Base-by-base conservation (phyloP, 441 rosid genomes). In the Euphorbia schlechtendalii region DNA sequence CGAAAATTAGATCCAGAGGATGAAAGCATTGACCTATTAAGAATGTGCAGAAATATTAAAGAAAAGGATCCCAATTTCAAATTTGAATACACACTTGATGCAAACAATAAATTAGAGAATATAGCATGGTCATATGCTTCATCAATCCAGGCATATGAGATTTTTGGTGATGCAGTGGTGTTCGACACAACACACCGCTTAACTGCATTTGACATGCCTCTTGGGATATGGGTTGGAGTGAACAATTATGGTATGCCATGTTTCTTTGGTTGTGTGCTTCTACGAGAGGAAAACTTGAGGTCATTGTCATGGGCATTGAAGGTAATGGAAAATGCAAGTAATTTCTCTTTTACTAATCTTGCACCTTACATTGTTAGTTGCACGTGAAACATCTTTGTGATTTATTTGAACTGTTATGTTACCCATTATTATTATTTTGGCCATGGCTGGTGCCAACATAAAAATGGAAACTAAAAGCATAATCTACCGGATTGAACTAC, bases 51-150 rank as follows among this genome's bases (percentile, higher is more conserved):
- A 68, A 88, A 82, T 84, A 90, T 88, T 57, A 90, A 88, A 75
- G 97, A 90, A 71, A 89, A 83, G 73, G 99, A 93, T 69, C 93
- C 90, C 67, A 83, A 86, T 83, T 93, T 93, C 74, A 88, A 77
- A 69, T 93, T 83, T 61, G 99, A 93, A 74, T 88, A 72, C 75
- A 80, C 84, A 2, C 69, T 87, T 56, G 93, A 93, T 78, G 71
- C 79, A 30, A 84, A 87, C 68, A 80, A 81, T 71, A 80, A 84
- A 77, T 69, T 93, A 66, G 99, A 93, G 73, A 88, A 86, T 53
- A 87, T 93, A 75, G 91, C 97, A 24, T 93, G 99, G 99, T 93
- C 99, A 22, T 93, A 90, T 73, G 89, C 93, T 28, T 90, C 97
- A 28, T 93, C 99, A 2, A 66, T 87, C 75, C 96, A 86, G 74